Evolutionary conservation across 2,329 filamentous ascomycete species (phyloP).

Genomic region (Lasiodiplodia sp.): DNA sequence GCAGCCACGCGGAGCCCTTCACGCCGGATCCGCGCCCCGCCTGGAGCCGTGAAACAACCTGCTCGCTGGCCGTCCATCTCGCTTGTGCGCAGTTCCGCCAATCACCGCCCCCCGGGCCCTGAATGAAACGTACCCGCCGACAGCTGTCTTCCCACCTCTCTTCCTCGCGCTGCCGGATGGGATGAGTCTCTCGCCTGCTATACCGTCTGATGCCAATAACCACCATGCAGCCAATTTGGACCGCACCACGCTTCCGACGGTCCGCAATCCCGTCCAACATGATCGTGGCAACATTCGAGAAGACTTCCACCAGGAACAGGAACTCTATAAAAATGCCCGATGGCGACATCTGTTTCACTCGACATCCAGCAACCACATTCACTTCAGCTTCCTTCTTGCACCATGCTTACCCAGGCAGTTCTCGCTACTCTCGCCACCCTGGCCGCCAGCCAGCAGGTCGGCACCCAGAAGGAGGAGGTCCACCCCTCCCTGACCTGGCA

Average conservation of each 20-base stretch:
- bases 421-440: slow-evolving; percentile 42
- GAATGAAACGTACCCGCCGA: background rate
- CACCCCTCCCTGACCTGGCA: slow-evolving; percentile 64
- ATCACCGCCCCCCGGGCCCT: background rate
- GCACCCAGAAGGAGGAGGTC: slow-evolving; percentile 55
- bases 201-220: background rate
- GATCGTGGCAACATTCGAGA: background rate
- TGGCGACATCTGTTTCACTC: slow-evolving; percentile 4
- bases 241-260: background rate
- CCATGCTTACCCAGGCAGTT: slow-evolving; percentile 51
- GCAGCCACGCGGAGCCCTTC: slow-evolving; percentile 8
- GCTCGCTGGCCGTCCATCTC: background rate
- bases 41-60: slow-evolving; percentile 3
- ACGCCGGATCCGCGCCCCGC: slow-evolving; percentile 9
- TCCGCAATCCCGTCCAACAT: slow-evolving; percentile 3
- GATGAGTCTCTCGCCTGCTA: background rate
- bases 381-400: slow-evolving; percentile 15
- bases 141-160: background rate
- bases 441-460: slow-evolving; percentile 60
- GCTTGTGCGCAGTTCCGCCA: background rate
- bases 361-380: slow-evolving; percentile 13
- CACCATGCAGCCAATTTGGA: slow-evolving; percentile 7
- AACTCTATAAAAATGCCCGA: slow-evolving; percentile 7
- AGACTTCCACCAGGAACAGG: slow-evolving; percentile 22
- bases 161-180: background rate